phyloP scores from a whole-genome alignment of 805 yeast species.

The Kockiozyma suomiensis region DNA sequence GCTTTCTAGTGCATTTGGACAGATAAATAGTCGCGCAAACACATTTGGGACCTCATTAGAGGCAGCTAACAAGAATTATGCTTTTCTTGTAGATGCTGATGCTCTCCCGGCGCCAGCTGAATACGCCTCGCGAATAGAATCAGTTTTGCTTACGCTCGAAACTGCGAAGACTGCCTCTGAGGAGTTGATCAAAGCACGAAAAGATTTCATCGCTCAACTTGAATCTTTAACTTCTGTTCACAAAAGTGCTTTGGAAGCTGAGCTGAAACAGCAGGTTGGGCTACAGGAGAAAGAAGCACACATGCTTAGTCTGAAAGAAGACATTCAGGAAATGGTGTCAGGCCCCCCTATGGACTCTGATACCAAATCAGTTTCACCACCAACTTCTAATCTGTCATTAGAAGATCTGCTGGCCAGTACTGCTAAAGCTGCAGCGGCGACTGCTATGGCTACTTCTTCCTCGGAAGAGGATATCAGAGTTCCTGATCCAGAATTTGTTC shows the following conservation, averaged over 20 bases:
- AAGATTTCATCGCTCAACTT: slow-evolving; percentile 39
- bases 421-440: slow-evolving; percentile 1
- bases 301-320: slow-evolving; percentile 7
- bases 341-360: not conserved
- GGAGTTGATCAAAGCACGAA: slow-evolving; percentile 36
- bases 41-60: slow-evolving; percentile 15
- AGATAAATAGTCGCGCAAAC: slow-evolving; percentile 5
- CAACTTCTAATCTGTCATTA: not conserved
- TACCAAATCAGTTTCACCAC: not conserved
- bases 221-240: slow-evolving; percentile 38
- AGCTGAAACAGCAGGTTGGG: slow-evolving; percentile 38
- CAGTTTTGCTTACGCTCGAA: slow-evolving; percentile 35
- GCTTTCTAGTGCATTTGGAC: slow-evolving; percentile 19
- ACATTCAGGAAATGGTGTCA: slow-evolving; percentile 19
- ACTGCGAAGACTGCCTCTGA: slow-evolving; percentile 39
- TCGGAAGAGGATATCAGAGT: slow-evolving; percentile 13
- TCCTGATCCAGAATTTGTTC: slow-evolving; percentile 23
- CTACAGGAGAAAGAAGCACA: slow-evolving; percentile 41
- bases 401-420: not conserved
- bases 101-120: slow-evolving; percentile 44
- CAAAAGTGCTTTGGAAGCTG: slow-evolving; percentile 37
- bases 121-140: slow-evolving; percentile 38
- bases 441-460: not conserved
- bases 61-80: slow-evolving; percentile 24
- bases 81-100: slow-evolving; percentile 37